Conservation (phyloP, 495 filamentous ascomycete genomes). For the Xylaria sp. region DNA sequence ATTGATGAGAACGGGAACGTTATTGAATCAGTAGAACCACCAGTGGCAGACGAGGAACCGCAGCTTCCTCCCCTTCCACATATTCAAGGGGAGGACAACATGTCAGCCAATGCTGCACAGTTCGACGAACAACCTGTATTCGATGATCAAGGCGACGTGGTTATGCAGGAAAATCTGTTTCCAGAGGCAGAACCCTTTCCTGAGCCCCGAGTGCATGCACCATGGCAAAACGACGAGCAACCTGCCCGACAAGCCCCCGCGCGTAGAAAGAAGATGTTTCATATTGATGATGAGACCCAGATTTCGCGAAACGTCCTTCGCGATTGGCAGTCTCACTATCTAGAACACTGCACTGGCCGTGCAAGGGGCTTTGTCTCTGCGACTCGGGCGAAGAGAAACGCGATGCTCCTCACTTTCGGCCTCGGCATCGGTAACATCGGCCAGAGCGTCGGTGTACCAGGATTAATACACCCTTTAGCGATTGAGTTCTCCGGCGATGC, state of each 20-base stretch:
- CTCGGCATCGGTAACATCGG: conserved; percentile 50
- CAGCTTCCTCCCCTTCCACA: conserved; percentile 46
- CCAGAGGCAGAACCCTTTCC: conserved; percentile 43
- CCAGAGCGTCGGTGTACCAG: conserved; percentile 34
- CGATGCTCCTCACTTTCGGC: conserved; percentile 53
- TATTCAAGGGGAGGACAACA: conserved; percentile 25
- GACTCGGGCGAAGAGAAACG: conserved; percentile 52
- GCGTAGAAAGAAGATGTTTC: conserved; percentile 38
- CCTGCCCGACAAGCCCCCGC: conserved; percentile 34
- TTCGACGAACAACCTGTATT: conserved; percentile 26
- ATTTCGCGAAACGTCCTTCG: conserved; percentile 60
- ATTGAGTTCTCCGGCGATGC: conserved; percentile 46
- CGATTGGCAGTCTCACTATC: conserved; percentile 66
- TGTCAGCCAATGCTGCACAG: conserved; percentile 13
- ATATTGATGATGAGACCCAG: conserved; percentile 51
- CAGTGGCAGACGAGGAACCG: conserved; percentile 38
- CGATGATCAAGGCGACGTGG: conserved; percentile 34
- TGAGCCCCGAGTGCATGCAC: conserved; percentile 31
- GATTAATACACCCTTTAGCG: conserved; percentile 46
- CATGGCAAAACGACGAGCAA: conserved; percentile 33
- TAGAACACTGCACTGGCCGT: conserved; percentile 49
- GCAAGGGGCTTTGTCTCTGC: conserved; percentile 28
- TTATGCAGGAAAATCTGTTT: conserved; percentile 43
- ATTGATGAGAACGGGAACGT: conserved; percentile 53
- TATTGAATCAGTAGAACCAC: conserved; percentile 34